Conservation (phyloP, 179 eudicot species). For the Drosera spatulata region DNA sequence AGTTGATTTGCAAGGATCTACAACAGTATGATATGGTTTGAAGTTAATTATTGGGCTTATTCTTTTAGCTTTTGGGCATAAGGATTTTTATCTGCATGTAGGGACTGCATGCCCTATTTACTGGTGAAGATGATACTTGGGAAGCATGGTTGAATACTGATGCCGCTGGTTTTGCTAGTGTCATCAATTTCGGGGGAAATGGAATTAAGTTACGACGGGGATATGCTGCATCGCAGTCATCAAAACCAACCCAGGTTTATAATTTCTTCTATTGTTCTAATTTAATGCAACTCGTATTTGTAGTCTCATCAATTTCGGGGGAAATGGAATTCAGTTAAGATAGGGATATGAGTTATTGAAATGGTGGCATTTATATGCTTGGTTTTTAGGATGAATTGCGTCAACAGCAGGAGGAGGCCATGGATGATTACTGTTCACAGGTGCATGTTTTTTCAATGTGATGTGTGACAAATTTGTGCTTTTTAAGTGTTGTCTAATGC, state of each 20-base stretch:
- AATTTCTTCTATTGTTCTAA: no score
- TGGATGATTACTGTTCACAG: constrained; percentile 98
- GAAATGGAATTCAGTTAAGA: no score
- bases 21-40: constrained; percentile 38
- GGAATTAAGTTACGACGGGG: constrained; percentile 87
- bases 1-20: constrained; percentile 86
- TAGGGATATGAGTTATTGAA: no score
- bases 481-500: not conserved
- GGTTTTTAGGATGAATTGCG: constrained; percentile 75
- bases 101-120: constrained; percentile 95
- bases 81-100: constrained; percentile 16
- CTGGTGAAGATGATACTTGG: constrained; percentile 99
- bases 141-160: constrained; percentile 91
- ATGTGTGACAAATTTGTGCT: not conserved
- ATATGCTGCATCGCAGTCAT: constrained; percentile 75
- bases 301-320: no score
- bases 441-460: constrained; percentile 14
- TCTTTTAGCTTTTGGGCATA: not conserved
- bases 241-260: constrained; percentile 79
- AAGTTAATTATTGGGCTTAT: not conserved
- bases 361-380: not conserved
- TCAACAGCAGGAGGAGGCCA: constrained; percentile 88
- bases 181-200: constrained; percentile 51
- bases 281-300: no score
- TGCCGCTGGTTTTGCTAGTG: constrained; percentile 67